phyloP scores from a whole-genome alignment of 2,329 filamentous ascomycete species.

The Ascochyta fabae region DNA sequence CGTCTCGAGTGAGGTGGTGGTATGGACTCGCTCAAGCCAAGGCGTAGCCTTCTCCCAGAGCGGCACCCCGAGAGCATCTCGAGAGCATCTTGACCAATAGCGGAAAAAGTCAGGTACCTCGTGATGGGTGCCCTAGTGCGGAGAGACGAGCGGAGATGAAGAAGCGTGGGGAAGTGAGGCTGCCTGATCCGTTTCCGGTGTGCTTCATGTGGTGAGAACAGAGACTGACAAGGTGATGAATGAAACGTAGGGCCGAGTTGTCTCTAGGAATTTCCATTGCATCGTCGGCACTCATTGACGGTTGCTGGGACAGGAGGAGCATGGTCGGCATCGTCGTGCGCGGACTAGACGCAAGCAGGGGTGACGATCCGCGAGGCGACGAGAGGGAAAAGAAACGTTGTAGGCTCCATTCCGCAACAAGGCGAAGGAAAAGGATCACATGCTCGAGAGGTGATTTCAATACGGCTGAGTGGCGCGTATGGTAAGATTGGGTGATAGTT shows the following conservation, averaged over 20 bases:
- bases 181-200: slow-evolving; percentile 7
- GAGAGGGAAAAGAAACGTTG: slow-evolving; percentile 24
- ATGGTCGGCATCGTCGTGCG: neutral
- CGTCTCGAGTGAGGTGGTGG: slow-evolving; percentile 2
- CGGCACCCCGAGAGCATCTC: slow-evolving; percentile 36
- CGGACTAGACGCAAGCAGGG: slow-evolving; percentile 26
- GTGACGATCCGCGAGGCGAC: slow-evolving; percentile 23
- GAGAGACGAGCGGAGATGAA: slow-evolving; percentile 19
- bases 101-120: slow-evolving; percentile 40
- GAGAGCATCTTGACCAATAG: slow-evolving; percentile 29
- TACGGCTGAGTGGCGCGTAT: slow-evolving; percentile 40
- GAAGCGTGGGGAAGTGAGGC: slow-evolving; percentile 10
- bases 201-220: neutral
- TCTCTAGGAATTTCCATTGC: neutral
- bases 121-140: slow-evolving; percentile 28
- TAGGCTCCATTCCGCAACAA: neutral
- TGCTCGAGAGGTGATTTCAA: slow-evolving; percentile 10
- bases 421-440: slow-evolving; percentile 21
- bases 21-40: slow-evolving; percentile 13
- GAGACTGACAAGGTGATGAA: neutral
- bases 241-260: neutral
- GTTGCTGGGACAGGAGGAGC: neutral
- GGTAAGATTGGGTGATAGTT: slow-evolving; percentile 23
- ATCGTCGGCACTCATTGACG: slow-evolving; percentile 2
- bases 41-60: slow-evolving; percentile 34